Base-by-base conservation (phyloP, 2,329 filamentous ascomycete species). In the Pochonia chlamydosporia region DNA sequence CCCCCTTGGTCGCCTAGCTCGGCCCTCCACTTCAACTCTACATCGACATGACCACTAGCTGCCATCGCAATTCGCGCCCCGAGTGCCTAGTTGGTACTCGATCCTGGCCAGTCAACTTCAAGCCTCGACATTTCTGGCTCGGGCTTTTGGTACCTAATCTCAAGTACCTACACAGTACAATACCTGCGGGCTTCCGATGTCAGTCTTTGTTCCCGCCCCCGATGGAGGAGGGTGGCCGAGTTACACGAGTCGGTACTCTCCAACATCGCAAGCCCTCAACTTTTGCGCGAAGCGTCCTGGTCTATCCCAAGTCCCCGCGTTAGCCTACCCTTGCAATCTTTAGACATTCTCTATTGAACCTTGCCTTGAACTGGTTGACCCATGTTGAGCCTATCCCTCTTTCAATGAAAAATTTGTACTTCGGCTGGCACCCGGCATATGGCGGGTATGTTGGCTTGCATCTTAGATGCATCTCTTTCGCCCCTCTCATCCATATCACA, bases 381-480 rank as follows among this genome's bases (percentile, higher is more conserved):
- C 39, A 18, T 5, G 13, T 14, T 40, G 39, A 5, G 24, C n/a
- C 39, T 25, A 40, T 25, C 8, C 13, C 39, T 18, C 14, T 40
- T 40, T 6, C 18, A 5, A 14, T 14, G 39, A 10, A 5, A 24
- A 16, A 5, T n/a, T n/a, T 21, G 20, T 35, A 30, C 18, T 28
- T 44, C 31, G 31, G 42, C 31, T 37, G 30, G 11, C 42, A 44
- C 21, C 20, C 18, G 42, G 30, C 42, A 25, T n/a, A 20, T 14
- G 31, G 18, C 25, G 36, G 25, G 24, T 25, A n/a, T 28, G 26
- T 40, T 46, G 36, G 44, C 36, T 46, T 41, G 25, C 41, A 40
- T 44, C 41, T 26, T 26, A 18, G 41, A 44, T 48, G 46, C 35
- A 41, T 42, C 37, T 36, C 39, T 24, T 46, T 23, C 16, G 40